phyloP scores from a whole-genome alignment of 2,329 filamentous ascomycete genomes.

The Neonectria hederae region DNA sequence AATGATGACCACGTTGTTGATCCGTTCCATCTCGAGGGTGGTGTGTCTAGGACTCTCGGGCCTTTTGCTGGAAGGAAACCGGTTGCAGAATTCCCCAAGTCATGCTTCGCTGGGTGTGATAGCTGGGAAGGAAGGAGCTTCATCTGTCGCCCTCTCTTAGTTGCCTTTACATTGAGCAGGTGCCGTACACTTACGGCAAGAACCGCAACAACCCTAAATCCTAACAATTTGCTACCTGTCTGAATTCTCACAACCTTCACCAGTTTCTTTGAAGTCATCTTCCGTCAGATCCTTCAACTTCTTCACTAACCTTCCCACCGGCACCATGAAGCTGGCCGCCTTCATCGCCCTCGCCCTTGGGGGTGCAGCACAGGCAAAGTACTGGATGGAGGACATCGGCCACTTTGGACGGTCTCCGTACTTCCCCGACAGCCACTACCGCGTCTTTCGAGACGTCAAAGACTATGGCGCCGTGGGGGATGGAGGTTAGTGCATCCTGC shows the following conservation, averaged over 20 bases:
- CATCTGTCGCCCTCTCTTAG: neutral
- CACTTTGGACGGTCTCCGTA: constrained; percentile 43
- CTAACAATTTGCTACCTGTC: neutral
- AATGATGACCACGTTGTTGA: neutral
- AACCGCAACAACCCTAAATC: neutral
- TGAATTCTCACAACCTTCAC: neutral
- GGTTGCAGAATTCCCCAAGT: neutral
- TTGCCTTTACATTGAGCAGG: neutral
- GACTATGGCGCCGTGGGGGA: constrained; percentile 45
- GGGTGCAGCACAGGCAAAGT: constrained; percentile 25
- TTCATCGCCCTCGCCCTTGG: constrained; percentile 25
- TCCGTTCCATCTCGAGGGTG: neutral
- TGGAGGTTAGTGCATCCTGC: constrained; percentile 33
- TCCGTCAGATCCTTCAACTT: neutral
- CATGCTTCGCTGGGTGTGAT: neutral
- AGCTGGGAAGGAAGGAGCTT: neutral
- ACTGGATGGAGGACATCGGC: constrained; percentile 44
- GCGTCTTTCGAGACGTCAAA: constrained; percentile 45
- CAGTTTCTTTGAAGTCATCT: neutral
- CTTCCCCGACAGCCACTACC: constrained; percentile 41
- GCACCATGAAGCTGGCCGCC: constrained; percentile 30
- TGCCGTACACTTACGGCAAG: neutral
- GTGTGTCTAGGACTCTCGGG: neutral
- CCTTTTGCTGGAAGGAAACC: too few relatives aligned
- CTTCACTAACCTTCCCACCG: neutral